Evolutionary conservation across 192 early-diverging fungal genomes (phyloP).

Genomic region (Podila clonocystis): DNA sequence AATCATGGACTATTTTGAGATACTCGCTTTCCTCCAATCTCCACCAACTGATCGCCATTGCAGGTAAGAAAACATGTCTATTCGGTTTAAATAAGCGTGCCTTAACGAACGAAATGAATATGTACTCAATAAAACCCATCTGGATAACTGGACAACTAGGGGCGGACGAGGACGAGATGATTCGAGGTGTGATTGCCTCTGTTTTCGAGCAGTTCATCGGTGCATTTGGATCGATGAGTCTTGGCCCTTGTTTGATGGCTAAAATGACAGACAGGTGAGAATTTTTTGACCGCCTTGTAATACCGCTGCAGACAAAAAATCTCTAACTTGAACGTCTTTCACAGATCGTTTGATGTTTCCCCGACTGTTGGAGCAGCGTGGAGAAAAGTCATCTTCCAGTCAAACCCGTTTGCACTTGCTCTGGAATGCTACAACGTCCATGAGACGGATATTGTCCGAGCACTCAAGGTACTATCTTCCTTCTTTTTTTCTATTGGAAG

Average conservation of each 20-base stretch:
- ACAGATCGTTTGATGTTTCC: conserved; percentile 29
- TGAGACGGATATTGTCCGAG: conserved; percentile 28
- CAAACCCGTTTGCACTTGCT: conserved; percentile 37
- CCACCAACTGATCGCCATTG: conserved; percentile 25
- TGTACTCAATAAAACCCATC: no score
- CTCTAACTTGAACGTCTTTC: not conserved
- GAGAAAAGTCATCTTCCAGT: conserved; percentile 26
- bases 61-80: conserved; percentile 14
- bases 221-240: conserved; percentile 31
- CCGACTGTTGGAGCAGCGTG: conserved; percentile 19
- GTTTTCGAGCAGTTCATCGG: conserved; percentile 40
- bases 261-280: conserved; percentile 36
- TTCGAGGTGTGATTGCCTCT: conserved; percentile 16
- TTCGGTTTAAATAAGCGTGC: no score
- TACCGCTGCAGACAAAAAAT: no score
- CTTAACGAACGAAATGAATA: no score
- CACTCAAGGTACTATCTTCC: conserved; percentile 19
- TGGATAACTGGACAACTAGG: conserved; percentile 11
- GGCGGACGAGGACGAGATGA: conserved; percentile 31
- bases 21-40: conserved; percentile 13
- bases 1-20: conserved; percentile 11
- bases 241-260: conserved; percentile 31
- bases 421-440: conserved; percentile 28
- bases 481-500: not conserved
- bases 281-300: not conserved